These are phyloP conservation scores for Sedum album DNA, from an alignment of 164 flowering plant species.

Conservation along the genomic window DNA sequence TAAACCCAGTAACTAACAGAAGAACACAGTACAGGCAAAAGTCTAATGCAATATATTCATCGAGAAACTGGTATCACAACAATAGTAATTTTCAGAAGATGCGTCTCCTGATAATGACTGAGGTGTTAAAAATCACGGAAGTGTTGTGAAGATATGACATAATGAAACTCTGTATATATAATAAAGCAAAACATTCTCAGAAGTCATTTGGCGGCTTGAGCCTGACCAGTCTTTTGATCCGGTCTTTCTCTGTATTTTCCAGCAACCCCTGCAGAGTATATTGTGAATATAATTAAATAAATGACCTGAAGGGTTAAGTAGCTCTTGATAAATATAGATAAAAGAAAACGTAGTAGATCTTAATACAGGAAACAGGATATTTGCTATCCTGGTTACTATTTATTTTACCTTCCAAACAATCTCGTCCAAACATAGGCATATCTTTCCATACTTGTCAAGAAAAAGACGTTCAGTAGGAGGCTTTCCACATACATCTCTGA, in stretches of 20 bases:
- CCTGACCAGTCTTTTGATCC: conserved; percentile 32
- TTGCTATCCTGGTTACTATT: too few relatives aligned
- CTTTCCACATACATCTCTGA: conserved; percentile 94
- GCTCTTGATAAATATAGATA: too few relatives aligned
- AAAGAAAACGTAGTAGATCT: not conserved
- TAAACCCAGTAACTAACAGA: not conserved
- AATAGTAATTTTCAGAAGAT: not conserved
- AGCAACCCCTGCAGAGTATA: conserved; percentile 43
- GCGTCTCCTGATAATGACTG: not conserved
- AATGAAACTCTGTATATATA: too few relatives aligned
- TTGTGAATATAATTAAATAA: not conserved
- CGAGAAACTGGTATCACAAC: not conserved
- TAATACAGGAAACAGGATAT: not conserved
- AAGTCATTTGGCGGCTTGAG: conserved; percentile 44
- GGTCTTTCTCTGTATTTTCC: conserved; percentile 38
- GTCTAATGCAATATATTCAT: not conserved
- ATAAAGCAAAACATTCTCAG: conserved; percentile 10
- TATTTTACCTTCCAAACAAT: conserved; percentile 73
- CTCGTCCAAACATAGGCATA: conserved; percentile 87
- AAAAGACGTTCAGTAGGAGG: conserved; percentile 91
- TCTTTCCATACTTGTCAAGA: conserved; percentile 84
- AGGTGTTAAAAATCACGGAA: not conserved
- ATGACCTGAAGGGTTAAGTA: too few relatives aligned
- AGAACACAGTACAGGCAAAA: not conserved
- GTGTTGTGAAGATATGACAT: not conserved